phyloP scores from a whole-genome alignment of 257 asterid genomes.

The Solanum ossicruentum region DNA sequence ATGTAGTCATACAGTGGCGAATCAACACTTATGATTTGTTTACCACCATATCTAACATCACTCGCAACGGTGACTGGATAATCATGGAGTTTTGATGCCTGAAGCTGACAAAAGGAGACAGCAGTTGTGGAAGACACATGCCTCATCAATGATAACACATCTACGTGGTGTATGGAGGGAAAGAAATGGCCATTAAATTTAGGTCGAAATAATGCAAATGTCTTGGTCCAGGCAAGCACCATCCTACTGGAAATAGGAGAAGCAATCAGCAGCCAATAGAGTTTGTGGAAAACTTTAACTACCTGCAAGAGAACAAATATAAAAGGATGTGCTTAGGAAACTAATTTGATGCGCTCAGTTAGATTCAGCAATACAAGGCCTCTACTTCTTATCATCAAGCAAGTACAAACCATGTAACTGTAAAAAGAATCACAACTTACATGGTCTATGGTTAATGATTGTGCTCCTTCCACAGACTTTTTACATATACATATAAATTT shows the following conservation, averaged over 20 bases:
- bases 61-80: constrained; percentile 27
- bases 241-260: not conserved
- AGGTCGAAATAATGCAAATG: not conserved
- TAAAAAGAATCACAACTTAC: not conserved
- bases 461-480: not conserved
- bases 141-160: not conserved
- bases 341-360: not conserved
- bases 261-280: not conserved
- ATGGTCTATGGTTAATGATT: not conserved
- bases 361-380: not conserved
- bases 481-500: not conserved
- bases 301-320: not conserved
- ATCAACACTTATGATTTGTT: constrained; percentile 71
- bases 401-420: not conserved
- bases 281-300: not conserved
- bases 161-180: not conserved
- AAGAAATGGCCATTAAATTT: not conserved
- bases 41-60: constrained; percentile 50
- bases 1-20: constrained; percentile 62
- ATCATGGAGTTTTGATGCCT: constrained; percentile 25
- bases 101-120: not conserved
- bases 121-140: not conserved
- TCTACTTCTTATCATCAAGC: not conserved
- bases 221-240: not conserved
- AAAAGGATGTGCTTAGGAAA: not conserved